Conservation (phyloP, 768 basidiomycete species). For the Kwoniella sp. region DNA sequence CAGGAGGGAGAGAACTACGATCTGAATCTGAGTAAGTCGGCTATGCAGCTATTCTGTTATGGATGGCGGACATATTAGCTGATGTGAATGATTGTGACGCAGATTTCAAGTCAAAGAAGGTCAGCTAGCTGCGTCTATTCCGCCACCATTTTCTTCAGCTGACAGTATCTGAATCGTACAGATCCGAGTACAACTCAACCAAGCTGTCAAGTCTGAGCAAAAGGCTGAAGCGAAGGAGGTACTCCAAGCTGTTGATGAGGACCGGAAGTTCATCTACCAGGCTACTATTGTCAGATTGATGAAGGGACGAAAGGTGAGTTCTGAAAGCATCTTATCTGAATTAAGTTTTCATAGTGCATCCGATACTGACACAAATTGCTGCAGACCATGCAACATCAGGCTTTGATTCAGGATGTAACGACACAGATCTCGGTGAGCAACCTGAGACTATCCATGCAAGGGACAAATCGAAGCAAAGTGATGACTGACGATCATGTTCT, state of each 20-base stretch:
- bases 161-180: not conserved
- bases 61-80: not conserved
- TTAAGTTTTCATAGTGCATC: too few species aligned
- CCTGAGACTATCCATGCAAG: not conserved
- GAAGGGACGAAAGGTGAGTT: slow-evolving; percentile 56
- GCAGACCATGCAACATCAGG: slow-evolving; percentile 56
- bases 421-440: slow-evolving; percentile 35
- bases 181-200: slow-evolving; percentile 86
- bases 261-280: slow-evolving; percentile 93
- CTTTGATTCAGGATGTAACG: slow-evolving; percentile 56
- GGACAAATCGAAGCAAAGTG: too few species aligned
- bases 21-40: slow-evolving; percentile 71
- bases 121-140: slow-evolving; percentile 15
- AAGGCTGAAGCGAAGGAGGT: slow-evolving; percentile 88
- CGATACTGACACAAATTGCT: too few species aligned
- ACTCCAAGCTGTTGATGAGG: slow-evolving; percentile 92
- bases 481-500: too few species aligned
- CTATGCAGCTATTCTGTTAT: not conserved
- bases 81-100: not conserved
- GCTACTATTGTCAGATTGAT: slow-evolving; percentile 80
- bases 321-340: not conserved
- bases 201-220: slow-evolving; percentile 90
- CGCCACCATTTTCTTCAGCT: not conserved
- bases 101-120: slow-evolving; percentile 89
- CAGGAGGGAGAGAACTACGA: slow-evolving; percentile 89